Base-by-base conservation (phyloP, 805 yeast genomes). In the Saturnispora sanitii region DNA sequence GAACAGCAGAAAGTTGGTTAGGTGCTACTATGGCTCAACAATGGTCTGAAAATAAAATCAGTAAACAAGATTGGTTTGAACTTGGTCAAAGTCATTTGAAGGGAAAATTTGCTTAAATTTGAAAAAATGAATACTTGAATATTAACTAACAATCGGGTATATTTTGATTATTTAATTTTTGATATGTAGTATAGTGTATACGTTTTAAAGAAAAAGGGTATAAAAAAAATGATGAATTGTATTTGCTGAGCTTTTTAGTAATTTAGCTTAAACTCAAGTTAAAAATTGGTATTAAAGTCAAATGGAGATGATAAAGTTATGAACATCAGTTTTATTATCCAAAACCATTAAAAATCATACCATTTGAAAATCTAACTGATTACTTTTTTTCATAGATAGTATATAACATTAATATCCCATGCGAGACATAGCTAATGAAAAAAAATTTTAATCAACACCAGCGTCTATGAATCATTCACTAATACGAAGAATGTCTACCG, bases 21-120 rank as follows among this genome's bases (percentile, higher is more conserved):
- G 87, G 87, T n/a, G 85, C 79, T 61, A 64, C 79, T 27, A 68
- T 79, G 32, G 77, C 72, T 52, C 70, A 71, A 29, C 84, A 79
- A 51, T 80, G 79, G 50, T 75, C 72, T 45, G 86, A 80, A 54
- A 65, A 68, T 43, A n/a, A n/a, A 16, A 12, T 27, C 30, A 12
- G 16, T 27, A 34, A 17, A 32, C 13, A 16, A 12, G 35, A 32
- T 17, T 18, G 35, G 23, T 32, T 32, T 9, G 35, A 32, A 15
- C 15, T 32, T 6, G 23, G 23, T 12, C 16, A 27, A 27, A 7
- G n/a, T n/a, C 30, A 27, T 30, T 25, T 37, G 19, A 30, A 31
- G 29, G 28, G 35, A n/a, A 27, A 16, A n/a, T 27, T 27, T 12
- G n/a, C 7, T 12, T 27, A 16, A 25, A 8, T 12, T 8, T 8